Percentiles rank a stretch among this genome's conserved stretches.
These are phyloP conservation scores for Trypanosoma avium DNA, from an alignment of 208 protist genomes.

Conservation along the genomic window DNA sequence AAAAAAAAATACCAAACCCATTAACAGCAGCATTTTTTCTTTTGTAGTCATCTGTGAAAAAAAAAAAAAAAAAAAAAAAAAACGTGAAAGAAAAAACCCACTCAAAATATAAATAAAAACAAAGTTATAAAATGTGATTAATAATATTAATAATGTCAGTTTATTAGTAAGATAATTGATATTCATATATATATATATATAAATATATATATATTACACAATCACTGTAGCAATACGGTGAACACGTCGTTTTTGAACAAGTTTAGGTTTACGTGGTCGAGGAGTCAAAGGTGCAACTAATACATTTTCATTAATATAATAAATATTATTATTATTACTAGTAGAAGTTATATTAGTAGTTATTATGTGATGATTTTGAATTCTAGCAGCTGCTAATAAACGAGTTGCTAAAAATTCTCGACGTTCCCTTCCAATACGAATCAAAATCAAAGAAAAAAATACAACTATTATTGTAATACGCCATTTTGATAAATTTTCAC, in stretches of 20 bases:
- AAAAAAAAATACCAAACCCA: conserved; percentile 1
- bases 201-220: not conserved
- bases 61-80: not conserved
- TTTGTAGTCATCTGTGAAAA: not conserved
- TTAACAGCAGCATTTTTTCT: not conserved
- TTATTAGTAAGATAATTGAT: too few relatives aligned
- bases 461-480: conserved; percentile 3
- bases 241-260: conserved; percentile 1
- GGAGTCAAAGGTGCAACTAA: not conserved
- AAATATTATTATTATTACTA: too few relatives aligned
- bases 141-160: too few relatives aligned
- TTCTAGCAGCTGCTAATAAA: not conserved
- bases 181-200: too few relatives aligned
- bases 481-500: conserved; percentile 2
- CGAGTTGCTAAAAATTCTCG: not conserved
- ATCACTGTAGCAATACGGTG: not conserved
- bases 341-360: too few relatives aligned
- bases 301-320: too few relatives aligned
- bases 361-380: too few relatives aligned
- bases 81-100: too few relatives aligned
- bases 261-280: not conserved
- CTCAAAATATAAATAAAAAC: too few relatives aligned
- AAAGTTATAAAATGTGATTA: too few relatives aligned
- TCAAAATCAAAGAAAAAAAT: conserved; percentile 1
- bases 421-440: not conserved